Evolutionary conservation across 371 early-diverging fungal species (phyloP).

Genomic region (Thermomucor indicae-seudaticae): DNA sequence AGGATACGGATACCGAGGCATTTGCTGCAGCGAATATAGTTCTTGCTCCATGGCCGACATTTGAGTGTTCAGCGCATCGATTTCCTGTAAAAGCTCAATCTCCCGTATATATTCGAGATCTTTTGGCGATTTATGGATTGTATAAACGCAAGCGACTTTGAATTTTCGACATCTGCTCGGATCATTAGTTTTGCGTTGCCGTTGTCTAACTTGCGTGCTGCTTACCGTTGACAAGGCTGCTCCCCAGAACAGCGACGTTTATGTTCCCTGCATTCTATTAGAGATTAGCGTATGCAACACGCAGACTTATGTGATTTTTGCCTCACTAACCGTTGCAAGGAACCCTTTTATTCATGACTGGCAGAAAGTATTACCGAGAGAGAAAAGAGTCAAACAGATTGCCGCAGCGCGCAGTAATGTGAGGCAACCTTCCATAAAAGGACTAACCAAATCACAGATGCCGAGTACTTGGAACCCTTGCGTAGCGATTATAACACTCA

Average conservation of each 20-base stretch:
- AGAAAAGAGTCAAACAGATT: too few relatives aligned
- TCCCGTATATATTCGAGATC: constrained; percentile 35
- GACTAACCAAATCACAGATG: too few relatives aligned
- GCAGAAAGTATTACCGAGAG: too few relatives aligned
- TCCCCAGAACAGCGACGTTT: constrained; percentile 38
- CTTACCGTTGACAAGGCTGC: constrained; percentile 38
- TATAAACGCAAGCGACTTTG: constrained; percentile 25
- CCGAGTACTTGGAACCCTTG: too few relatives aligned
- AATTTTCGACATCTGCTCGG: constrained; percentile 24
- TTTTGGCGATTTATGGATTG: constrained; percentile 27
- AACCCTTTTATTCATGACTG: constrained; percentile 15
- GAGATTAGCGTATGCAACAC: not conserved
- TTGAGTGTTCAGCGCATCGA: constrained; percentile 11
- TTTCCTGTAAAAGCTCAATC: constrained; percentile 8
- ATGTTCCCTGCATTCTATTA: constrained; percentile 32
- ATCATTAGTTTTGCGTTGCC: too few relatives aligned
- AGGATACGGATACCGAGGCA: not conserved
- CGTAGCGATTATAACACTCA: too few relatives aligned
- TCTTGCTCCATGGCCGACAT: constrained; percentile 12
- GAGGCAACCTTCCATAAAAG: too few relatives aligned
- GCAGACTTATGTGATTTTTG: not conserved
- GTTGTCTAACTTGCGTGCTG: not conserved
- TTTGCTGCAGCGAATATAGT: not conserved
- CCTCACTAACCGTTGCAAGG: constrained; percentile 13
- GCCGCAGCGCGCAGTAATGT: too few relatives aligned